phyloP scores from a whole-genome alignment of 257 asterid genomes.

The Forsythia suspensa region DNA sequence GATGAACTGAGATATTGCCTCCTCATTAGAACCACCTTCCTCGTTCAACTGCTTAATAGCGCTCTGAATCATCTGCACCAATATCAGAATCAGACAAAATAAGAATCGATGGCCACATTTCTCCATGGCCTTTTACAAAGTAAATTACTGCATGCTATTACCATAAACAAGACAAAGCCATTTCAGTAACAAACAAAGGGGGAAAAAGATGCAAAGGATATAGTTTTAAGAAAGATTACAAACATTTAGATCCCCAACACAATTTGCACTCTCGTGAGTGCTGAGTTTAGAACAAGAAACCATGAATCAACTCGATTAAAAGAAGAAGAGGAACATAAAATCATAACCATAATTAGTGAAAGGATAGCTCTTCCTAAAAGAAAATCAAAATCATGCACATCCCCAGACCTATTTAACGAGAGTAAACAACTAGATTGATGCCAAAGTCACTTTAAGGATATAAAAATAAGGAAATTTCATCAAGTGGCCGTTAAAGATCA shows the following conservation, averaged over 20 bases:
- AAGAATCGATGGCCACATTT: neutral
- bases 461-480: neutral
- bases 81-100: neutral
- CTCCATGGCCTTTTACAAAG: neutral
- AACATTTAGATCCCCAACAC: neutral
- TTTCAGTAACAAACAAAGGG: neutral
- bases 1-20: slow-evolving; percentile 53
- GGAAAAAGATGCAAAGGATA: neutral
- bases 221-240: neutral
- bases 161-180: neutral
- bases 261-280: neutral
- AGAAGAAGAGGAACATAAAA: too few relatives aligned
- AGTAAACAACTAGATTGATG: neutral
- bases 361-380: neutral
- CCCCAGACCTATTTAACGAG: neutral
- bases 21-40: slow-evolving; percentile 48
- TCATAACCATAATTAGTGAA: too few relatives aligned
- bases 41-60: slow-evolving; percentile 51
- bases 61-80: slow-evolving; percentile 64
- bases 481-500: neutral
- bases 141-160: neutral
- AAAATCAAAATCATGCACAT: neutral
- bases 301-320: too few relatives aligned
- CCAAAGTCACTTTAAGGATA: neutral
- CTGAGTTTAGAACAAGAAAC: neutral